These are phyloP conservation scores for Platanus orientalis DNA, from an alignment of 164 flowering plant genomes.

Conservation along the genomic window DNA sequence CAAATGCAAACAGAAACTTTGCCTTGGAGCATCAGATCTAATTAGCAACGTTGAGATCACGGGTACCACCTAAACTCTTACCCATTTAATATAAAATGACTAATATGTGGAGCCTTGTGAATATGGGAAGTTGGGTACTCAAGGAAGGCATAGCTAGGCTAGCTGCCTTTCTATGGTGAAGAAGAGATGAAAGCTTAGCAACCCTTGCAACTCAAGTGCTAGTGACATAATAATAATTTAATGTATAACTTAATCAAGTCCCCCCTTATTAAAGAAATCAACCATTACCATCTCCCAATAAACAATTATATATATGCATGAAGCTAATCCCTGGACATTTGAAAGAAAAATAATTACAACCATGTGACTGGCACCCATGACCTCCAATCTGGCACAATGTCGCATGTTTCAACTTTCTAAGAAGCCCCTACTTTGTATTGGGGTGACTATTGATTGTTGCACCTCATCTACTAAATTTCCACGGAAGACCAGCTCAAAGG, in stretches of 20 bases:
- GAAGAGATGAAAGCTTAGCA: constrained; percentile 11
- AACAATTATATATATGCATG: constrained; percentile 19
- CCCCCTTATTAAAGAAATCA: constrained; percentile 33
- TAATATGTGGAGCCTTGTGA: constrained; percentile 21
- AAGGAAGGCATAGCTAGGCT: constrained; percentile 23
- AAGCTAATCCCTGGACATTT: constrained; percentile 45
- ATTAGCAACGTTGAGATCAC: too few species aligned
- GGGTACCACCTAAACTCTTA: too few species aligned
- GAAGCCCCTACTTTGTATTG: too few species aligned
- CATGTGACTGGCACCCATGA: constrained; percentile 55
- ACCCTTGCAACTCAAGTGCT: neutral
- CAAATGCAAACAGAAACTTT: too few species aligned
- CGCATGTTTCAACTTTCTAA: constrained; percentile 39
- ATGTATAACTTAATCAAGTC: constrained; percentile 38
- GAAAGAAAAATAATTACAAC: constrained; percentile 11
- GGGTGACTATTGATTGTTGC: constrained; percentile 30
- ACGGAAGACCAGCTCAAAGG: constrained; percentile 27
- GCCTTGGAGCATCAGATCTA: too few species aligned
- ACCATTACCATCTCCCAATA: constrained; percentile 33
- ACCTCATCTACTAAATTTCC: constrained; percentile 26
- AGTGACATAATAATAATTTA: constrained; percentile 15
- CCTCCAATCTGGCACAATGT: constrained; percentile 21
- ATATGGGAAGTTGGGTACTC: constrained; percentile 17
- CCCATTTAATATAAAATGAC: too few species aligned
- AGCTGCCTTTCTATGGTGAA: constrained; percentile 29